Conservation (phyloP, 306 rosid species). For the Astragalus membranaceus region DNA sequence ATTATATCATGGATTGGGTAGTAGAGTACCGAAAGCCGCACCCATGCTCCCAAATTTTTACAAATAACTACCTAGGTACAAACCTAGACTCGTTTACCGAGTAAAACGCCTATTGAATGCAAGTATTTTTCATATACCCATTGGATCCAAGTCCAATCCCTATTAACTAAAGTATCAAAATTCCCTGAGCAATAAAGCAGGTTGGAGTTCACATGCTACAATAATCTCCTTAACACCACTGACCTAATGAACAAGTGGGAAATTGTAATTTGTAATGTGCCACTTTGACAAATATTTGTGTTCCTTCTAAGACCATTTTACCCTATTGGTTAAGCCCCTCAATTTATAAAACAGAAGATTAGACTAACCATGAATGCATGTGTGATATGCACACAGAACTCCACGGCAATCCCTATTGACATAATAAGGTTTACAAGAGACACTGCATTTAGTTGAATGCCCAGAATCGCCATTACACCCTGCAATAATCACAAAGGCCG, state of each 20-base stretch:
- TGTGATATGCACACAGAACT: constrained; percentile 88
- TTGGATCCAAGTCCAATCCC: background rate
- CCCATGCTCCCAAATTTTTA: background rate
- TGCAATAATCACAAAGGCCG: constrained; percentile 37
- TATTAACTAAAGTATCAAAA: background rate
- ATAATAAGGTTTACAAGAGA: constrained; percentile 90
- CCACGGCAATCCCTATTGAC: constrained; percentile 94
- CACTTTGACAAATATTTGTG: background rate
- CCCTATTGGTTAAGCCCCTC: background rate
- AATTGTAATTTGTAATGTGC: background rate
- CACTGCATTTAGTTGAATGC: constrained; percentile 87
- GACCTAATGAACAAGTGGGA: background rate
- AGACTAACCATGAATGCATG: constrained; percentile 91
- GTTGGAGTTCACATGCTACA: constrained; percentile 3
- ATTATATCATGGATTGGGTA: background rate
- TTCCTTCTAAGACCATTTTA: constrained; percentile 1
- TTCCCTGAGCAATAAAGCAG: background rate
- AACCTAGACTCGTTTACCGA: background rate
- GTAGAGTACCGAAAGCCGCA: background rate
- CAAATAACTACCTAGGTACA: background rate
- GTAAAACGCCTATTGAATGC: background rate
- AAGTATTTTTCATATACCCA: background rate
- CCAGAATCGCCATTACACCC: constrained; percentile 96
- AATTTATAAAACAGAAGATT: constrained; percentile 6
- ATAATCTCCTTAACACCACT: background rate